Base-by-base conservation (phyloP, 2,329 filamentous ascomycete species). In the Hymenoscyphus albidus region DNA sequence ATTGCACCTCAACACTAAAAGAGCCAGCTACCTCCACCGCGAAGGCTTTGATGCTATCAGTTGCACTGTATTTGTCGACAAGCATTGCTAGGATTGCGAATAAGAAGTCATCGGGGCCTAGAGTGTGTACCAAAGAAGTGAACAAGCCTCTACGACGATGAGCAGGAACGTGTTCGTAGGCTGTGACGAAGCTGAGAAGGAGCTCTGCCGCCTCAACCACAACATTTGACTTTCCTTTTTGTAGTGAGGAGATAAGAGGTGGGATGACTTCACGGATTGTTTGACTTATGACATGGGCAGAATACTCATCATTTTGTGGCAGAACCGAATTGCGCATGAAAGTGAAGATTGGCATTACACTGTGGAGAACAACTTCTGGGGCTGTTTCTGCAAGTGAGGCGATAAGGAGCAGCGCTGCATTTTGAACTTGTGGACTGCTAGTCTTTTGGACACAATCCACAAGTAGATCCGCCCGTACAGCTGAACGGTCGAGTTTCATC, bases 291-390 rank as follows among this genome's bases (percentile, higher is more conserved):
- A 99, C 94, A 75, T 97, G 92, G 13, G 93, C 93, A 27, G 95
- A 98, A 78, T 97, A 98, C 71, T 98, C 94, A 72, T 99, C 96
- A 71, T 92, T 92, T 78, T 97, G 94, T 59, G 91, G 88, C 59
- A 99, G 83, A 22, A 97, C 89, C 3, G 92, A 97, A 55, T 89
- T 90, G 54, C 94, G 93, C 89, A 98, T 97, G 75, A 98, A 97
- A 0, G 95, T 98, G 79, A 99, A 99, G 61, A 99, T 94, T 13
- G 95, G 95, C 95, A 99, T 99, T 62, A 99, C 92, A 71, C 93
- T 97, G 78, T 99, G 94, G 64, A 99, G 83, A 2, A 99, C 92
- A 58, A 96, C 81, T 75, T 97, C 93, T 0, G 96, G 95, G 0
- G 92, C 92, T 70, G 93, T 91, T 48, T 89, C 89, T 27, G 95